phyloP scores from a whole-genome alignment of 257 asterid species.

The Prunella vulgaris region DNA sequence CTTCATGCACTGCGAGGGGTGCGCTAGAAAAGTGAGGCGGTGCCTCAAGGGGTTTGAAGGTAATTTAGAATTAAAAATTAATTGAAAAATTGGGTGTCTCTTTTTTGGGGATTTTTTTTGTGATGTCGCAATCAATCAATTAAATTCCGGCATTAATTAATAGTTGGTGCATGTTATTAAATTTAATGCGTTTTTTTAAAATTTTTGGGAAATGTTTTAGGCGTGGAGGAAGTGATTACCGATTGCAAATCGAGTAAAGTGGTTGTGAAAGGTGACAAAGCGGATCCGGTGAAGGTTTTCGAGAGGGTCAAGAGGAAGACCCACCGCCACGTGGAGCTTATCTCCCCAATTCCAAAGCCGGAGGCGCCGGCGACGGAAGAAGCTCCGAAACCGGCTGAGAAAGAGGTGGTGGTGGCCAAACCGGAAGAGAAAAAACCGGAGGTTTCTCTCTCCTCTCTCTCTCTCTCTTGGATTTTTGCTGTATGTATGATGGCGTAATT shows the following conservation, averaged over 20 bases:
- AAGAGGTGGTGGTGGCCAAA: conserved; percentile 21
- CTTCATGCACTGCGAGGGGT: conserved; percentile 96
- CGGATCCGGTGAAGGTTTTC: conserved; percentile 81
- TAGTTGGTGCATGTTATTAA: neutral
- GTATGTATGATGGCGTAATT: neutral
- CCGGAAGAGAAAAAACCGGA: conserved; percentile 51
- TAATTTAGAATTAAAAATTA: neutral
- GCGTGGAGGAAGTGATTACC: conserved; percentile 77
- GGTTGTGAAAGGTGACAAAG: conserved; percentile 82
- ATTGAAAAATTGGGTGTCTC: neutral
- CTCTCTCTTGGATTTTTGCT: neutral
- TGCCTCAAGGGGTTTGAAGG: conserved; percentile 80
- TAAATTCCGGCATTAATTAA: neutral
- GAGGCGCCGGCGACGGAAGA: conserved; percentile 32
- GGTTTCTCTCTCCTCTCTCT: neutral
- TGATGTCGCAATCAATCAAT: neutral
- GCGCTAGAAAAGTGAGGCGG: conserved; percentile 79
- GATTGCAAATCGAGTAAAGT: conserved; percentile 64
- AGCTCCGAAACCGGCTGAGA: conserved; percentile 29
- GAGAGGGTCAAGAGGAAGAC: conserved; percentile 84
- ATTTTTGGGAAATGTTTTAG: conserved; percentile 21
- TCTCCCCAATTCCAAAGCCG: conserved; percentile 58
- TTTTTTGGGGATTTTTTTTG: neutral
- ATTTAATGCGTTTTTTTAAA: neutral
- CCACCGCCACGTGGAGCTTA: conserved; percentile 77